Base-by-base conservation (phyloP, 345 rosid genomes). In the Bruguiera sexangula region DNA sequence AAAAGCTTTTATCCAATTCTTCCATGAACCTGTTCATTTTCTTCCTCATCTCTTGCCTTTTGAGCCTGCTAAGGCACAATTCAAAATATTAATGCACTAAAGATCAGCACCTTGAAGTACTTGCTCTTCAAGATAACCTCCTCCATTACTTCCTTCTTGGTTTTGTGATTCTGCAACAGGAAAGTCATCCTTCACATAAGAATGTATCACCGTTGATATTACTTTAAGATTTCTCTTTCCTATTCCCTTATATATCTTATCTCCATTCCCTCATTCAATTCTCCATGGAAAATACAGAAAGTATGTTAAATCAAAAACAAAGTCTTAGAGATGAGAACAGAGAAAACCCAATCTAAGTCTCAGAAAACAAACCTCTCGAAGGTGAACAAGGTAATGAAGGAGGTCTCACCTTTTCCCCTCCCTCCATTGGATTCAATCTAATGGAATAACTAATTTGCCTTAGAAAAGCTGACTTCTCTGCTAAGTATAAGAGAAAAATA, bases 121-220 rank as follows among this genome's bases (percentile, higher is more conserved):
- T 95, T 95, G 88, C 97, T 92, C 85, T 95, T 92, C 83, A 90
- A 77, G 70, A 92, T 95, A 73, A 95, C 81, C 87, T 95, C 96
- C 70, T 85, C 84, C 96, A 86, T 90, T 21, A 88, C 84, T 85
- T 95, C 96, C 74, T 90, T 95, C 82, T 95, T 95, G 66, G 82
- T 80, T 83, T 86, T 95, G 77, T 76, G 96, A 58, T 76, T 90
- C 96, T 94, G 91, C 75, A 76, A 66, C 50, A 31, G 55, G 31
- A 56, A 75, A 68, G 39, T 43, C 57, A 67, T 63, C 60, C 52
- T 53, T 55, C 62, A 29, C 73, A 59, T 58, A 73, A 15, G 21
- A 46, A 19, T 20, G 63, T 18, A 43, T 58, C 51, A 66, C 46
- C 27, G 27, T 65, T 34, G 37, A 34, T 13, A 29, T 36, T 0